Base-by-base conservation (phyloP, 192 early-diverging fungal genomes). In the Linnemannia zychae region DNA sequence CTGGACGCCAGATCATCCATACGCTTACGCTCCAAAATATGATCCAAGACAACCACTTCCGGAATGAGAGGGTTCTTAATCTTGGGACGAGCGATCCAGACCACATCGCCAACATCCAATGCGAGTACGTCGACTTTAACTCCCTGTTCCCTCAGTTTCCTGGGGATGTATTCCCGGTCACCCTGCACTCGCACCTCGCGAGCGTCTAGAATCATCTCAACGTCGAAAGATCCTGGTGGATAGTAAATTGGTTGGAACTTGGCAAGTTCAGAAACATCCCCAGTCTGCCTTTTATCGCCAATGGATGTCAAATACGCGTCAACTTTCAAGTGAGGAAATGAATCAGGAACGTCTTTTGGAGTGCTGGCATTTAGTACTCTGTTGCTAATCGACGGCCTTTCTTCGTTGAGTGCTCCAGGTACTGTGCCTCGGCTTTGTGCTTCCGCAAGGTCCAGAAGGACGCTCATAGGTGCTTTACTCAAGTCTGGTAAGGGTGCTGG, bases 21-120 rank as follows among this genome's bases (percentile, higher is more conserved):
- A n/a, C 95, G 92, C 78, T 99, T 99, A 36, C 98, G 91, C 86
- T 99, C 98, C 3, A 98, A 75, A n/a, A 99, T 86, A 63, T 92
- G 93, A 79, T 97, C 96, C 13, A 99, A 87, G 5, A 97, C 92
- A 22, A 98, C 80, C 49, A 96, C 96, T 12, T 92, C 78, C 9
- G 86, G 87, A 22, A 84, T 77, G 17, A 40, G 72, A 46, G 40
- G 53, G 4, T 22, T 67, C 0, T 47, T 52, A 0, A 74, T 53
- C 24, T 84, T 79, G 60, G 24, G 48, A 37, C 88, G 88, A 0
- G 97, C 98, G 2, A 98, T 90, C 98, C 98, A 99, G 50, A 95
- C 75, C 15, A 97, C 93, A 82, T 99, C 98, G 37, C 98, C 98
- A 12, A 99, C 81, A 11, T 93, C 93, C 73, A 99, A 87, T 18